These are phyloP conservation scores for Aegilops tauschii DNA, from an alignment of 176 grass and related monocot species.

Conservation along the genomic window DNA sequence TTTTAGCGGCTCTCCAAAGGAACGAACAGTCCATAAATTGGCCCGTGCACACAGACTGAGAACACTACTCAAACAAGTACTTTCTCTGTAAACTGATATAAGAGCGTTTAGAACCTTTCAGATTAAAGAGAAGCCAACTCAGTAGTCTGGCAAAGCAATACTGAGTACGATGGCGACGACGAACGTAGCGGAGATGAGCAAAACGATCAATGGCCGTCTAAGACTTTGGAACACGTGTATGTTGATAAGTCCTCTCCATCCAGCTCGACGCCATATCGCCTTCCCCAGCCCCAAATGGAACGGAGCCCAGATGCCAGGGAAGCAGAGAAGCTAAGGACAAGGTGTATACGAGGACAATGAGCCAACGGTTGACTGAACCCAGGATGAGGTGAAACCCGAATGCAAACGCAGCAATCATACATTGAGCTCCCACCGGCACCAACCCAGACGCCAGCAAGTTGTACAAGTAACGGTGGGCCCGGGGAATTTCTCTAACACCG, in stretches of 20 bases:
- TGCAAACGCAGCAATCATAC: constrained; percentile 7
- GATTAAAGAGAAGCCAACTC: not conserved
- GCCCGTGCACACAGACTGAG: no score
- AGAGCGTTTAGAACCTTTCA: no score
- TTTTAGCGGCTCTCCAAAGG: no score
- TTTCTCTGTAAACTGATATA: no score
- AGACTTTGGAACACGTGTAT: not conserved
- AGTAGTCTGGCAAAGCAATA: constrained; percentile 18
- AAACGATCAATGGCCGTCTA: not conserved
- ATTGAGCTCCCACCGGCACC: not conserved
- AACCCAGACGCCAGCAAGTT: not conserved
- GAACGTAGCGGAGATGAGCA: not conserved
- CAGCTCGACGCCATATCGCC: not conserved
- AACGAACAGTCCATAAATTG: no score
- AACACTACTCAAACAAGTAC: no score
- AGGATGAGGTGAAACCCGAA: not conserved
- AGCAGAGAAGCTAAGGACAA: not conserved
- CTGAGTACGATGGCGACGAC: not conserved
- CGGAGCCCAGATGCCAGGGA: constrained; percentile 20
- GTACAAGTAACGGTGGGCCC: not conserved
- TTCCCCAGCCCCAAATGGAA: not conserved
- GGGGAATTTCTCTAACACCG: not conserved
- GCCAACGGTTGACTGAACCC: not conserved
- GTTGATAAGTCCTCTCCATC: not conserved
- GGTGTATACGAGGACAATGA: not conserved